Percentiles rank a stretch among this genome's conserved stretches.
Conservation (phyloP, 1,284 basidiomycete species). For the Mixia osmundae region DNA sequence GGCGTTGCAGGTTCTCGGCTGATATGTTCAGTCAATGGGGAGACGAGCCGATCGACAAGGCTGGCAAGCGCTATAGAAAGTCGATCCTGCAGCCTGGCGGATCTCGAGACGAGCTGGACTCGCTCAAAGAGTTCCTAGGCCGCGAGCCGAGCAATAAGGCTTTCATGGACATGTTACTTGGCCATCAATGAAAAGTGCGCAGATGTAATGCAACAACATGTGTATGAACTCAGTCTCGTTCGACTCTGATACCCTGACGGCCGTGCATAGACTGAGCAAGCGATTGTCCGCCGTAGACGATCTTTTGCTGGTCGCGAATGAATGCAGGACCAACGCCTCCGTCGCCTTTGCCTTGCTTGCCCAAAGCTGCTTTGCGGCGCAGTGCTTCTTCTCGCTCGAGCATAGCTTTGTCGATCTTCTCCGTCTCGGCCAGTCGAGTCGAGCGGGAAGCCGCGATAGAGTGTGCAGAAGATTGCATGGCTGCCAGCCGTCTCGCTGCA, state of each 20-base stretch:
- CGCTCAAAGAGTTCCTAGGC: constrained; percentile 46
- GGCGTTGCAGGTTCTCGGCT: constrained; percentile 46
- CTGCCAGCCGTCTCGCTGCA: constrained; percentile 9
- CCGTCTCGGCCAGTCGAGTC: constrained; percentile 5
- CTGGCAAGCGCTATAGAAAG: constrained; percentile 27
- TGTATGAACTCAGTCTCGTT: too few relatives aligned
- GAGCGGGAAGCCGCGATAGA: constrained; percentile 5
- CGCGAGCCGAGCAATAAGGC: constrained; percentile 49
- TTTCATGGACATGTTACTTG: constrained; percentile 37
- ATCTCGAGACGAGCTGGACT: constrained; percentile 34
- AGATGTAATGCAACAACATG: too few relatives aligned
- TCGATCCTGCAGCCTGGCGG: constrained; percentile 35
- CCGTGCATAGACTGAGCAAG: too few relatives aligned
- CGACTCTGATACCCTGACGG: too few relatives aligned
- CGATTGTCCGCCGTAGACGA: constrained; percentile 12
- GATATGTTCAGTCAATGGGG: constrained; percentile 37
- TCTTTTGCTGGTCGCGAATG: constrained; percentile 9
- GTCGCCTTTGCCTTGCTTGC: constrained; percentile 3
- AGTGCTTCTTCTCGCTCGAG: constrained; percentile 5
- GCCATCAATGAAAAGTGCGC: too few relatives aligned
- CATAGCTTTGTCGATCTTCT: constrained; percentile 4
- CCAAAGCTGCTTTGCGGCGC: constrained; percentile 1
- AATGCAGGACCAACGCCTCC: constrained; percentile 10
- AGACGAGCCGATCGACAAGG: constrained; percentile 2
- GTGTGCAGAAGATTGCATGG: constrained; percentile 12